A percentile compares a stretch with the other conserved stretches of the same genome.
Conservation (phyloP, 352 stramenopile species). For the Globisporangium apiculatum region DNA sequence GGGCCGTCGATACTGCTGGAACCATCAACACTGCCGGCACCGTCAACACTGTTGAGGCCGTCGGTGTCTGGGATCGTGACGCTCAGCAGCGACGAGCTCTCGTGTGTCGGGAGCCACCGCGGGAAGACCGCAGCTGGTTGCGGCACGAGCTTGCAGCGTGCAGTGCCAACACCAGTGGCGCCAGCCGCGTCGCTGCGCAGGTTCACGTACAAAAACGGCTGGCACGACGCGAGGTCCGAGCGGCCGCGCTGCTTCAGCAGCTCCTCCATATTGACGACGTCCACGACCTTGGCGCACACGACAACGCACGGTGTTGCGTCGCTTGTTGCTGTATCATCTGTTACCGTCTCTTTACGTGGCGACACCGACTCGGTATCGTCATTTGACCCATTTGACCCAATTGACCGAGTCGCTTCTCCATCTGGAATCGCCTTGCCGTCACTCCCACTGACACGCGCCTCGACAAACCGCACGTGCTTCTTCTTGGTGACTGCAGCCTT, state of each 20-base stretch:
- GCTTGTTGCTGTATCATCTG: neutral
- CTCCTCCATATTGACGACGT: slow-evolving; percentile 43
- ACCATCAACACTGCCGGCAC: slow-evolving; percentile 8
- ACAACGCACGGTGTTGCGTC: slow-evolving; percentile 2
- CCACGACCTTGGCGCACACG: slow-evolving; percentile 43
- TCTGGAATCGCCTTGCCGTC: neutral
- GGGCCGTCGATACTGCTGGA: neutral
- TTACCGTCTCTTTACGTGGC: too few relatives aligned
- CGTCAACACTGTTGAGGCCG: neutral
- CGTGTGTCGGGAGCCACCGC: slow-evolving; percentile 41
- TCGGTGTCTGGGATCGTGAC: slow-evolving; percentile 16
- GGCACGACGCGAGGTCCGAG: slow-evolving; percentile 33
- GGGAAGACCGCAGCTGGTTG: slow-evolving; percentile 51
- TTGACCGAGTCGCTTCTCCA: slow-evolving; percentile 11
- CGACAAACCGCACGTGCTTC: slow-evolving; percentile 60
- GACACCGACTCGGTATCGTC: slow-evolving; percentile 6
- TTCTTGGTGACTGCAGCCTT: slow-evolving; percentile 19
- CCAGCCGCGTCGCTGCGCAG: slow-evolving; percentile 20
- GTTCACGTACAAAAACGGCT: slow-evolving; percentile 42
- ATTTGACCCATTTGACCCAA: neutral
- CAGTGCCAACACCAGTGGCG: slow-evolving; percentile 5
- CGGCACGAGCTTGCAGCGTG: slow-evolving; percentile 30
- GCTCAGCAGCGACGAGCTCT: slow-evolving; percentile 27
- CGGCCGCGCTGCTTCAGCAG: slow-evolving; percentile 39
- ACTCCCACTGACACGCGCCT: slow-evolving; percentile 1